These are phyloP conservation scores for Cutaneotrichosporon cyanovorans DNA, from an alignment of 1,284 basidiomycete genomes.

Conservation along the genomic window DNA sequence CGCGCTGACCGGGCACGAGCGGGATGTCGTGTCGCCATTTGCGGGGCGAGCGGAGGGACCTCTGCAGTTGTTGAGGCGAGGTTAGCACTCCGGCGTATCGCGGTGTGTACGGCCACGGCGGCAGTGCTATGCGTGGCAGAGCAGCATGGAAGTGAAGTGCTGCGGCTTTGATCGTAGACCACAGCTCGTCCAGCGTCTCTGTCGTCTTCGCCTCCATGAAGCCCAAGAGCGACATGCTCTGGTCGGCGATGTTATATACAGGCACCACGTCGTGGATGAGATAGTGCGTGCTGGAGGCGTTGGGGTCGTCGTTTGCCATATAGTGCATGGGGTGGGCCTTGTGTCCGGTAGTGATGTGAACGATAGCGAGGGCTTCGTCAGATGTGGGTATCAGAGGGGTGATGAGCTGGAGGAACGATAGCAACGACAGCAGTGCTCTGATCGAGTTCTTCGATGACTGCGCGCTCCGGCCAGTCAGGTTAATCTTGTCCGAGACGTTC, in stretches of 20 bases:
- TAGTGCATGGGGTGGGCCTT: constrained; percentile 5
- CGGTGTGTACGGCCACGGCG: constrained; percentile 16
- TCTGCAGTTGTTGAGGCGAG: constrained; percentile 12
- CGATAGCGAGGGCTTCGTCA: constrained; percentile 4
- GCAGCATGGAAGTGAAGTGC: constrained; percentile 9
- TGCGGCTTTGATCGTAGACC: constrained; percentile 19
- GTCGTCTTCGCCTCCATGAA: constrained; percentile 19
- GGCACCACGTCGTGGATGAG: constrained; percentile 32
- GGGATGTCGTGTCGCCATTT: constrained; percentile 26
- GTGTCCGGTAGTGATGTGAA: constrained; percentile 5
- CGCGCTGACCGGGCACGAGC: constrained; percentile 23
- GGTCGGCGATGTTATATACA: constrained; percentile 30
- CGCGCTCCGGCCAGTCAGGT: constrained; percentile 12
- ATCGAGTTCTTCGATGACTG: constrained; percentile 19
- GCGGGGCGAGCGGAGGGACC: constrained; percentile 17
- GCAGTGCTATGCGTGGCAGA: constrained; percentile 9
- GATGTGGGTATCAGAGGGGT: constrained; percentile 19
- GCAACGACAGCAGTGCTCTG: constrained; percentile 18
- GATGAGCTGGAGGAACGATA: constrained; percentile 28
- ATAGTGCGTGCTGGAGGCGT: constrained; percentile 22
- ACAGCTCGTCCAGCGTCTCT: constrained; percentile 20
- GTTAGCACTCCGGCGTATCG: constrained; percentile 17
- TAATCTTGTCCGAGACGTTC: constrained; percentile 5
- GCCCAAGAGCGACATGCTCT: constrained; percentile 20
- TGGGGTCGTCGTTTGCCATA: neutral